A percentile compares a stretch with the other conserved stretches of the same genome.
Conservation (phyloP, 495 filamentous ascomycete species). For the Podospora appendiculata region DNA sequence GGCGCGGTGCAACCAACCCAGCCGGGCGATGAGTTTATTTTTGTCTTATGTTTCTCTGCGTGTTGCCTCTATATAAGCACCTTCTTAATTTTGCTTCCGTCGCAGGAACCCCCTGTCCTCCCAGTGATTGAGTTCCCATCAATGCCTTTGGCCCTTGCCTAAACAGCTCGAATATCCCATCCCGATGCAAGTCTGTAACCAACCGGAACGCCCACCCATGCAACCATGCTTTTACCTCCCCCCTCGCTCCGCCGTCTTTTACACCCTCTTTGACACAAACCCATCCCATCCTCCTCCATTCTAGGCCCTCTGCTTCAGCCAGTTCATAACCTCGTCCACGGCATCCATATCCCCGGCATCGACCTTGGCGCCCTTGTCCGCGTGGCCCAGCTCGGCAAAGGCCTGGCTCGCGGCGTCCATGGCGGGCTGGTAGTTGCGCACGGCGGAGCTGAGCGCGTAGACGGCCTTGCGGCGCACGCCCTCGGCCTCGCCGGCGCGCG, state of each 20-base stretch:
- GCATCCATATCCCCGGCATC: constrained; percentile 73
- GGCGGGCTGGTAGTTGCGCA: constrained; percentile 80
- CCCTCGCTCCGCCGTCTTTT: not conserved
- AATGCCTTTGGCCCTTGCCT: no score
- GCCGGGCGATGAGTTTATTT: no score
- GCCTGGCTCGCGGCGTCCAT: constrained; percentile 59
- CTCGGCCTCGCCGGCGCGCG: constrained; percentile 45
- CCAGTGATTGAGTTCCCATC: no score
- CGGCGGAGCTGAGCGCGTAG: constrained; percentile 73
- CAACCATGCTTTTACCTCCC: no score
- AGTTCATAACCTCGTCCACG: constrained; percentile 64
- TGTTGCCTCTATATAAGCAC: no score
- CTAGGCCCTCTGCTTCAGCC: constrained; percentile 45
- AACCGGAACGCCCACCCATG: no score
- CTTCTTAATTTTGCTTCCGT: no score
- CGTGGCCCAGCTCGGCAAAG: constrained; percentile 30
- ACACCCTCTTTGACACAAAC: not conserved
- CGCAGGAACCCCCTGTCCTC: no score
- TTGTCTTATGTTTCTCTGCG: no score
- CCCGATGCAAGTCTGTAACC: no score
- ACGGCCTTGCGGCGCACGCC: constrained; percentile 77
- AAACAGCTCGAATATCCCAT: no score
- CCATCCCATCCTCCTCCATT: constrained; percentile 16
- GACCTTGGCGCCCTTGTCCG: constrained; percentile 13
- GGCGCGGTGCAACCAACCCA: no score